phyloP scores from a whole-genome alignment of 1,284 basidiomycete genomes.

The Leccinum ponderosum region DNA sequence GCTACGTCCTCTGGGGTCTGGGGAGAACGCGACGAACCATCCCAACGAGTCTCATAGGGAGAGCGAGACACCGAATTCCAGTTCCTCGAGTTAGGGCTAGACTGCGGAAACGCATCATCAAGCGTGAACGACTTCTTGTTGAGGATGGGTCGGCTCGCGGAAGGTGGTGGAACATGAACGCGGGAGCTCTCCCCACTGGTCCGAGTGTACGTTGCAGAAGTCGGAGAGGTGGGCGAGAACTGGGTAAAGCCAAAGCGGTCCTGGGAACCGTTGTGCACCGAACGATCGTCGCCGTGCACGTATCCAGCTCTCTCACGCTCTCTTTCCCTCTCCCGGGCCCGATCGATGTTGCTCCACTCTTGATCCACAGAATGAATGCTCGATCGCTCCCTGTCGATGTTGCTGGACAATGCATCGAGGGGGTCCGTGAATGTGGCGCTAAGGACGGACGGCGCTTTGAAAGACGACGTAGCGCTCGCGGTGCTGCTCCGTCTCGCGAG shows the following conservation, averaged over 20 bases:
- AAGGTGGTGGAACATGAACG: constrained; percentile 24
- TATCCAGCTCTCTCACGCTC: constrained; percentile 19
- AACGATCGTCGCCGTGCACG: constrained; percentile 25
- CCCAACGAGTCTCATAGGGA: constrained; percentile 31
- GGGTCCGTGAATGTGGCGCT: constrained; percentile 32
- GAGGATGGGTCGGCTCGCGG: constrained; percentile 34
- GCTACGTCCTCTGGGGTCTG: constrained; percentile 29
- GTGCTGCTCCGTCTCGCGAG: constrained; percentile 40
- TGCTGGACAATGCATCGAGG: constrained; percentile 18
- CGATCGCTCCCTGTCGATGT: constrained; percentile 28
- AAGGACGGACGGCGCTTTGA: constrained; percentile 32
- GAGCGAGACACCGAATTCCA: constrained; percentile 26
- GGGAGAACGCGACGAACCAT: constrained; percentile 30
- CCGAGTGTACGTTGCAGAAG: constrained; percentile 15
- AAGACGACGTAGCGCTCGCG: constrained; percentile 39
- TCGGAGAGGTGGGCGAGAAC: constrained; percentile 12
- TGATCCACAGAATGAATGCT: constrained; percentile 28
- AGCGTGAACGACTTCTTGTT: constrained; percentile 29
- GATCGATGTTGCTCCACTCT: constrained; percentile 27
- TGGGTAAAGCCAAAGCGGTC: constrained; percentile 17
- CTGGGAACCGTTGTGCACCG: constrained; percentile 14
- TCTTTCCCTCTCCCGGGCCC: constrained; percentile 25
- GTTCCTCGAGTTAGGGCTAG: constrained; percentile 22
- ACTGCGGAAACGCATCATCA: constrained; percentile 25
- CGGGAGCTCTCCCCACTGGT: constrained; percentile 15